Conservation (phyloP, 169 alveolate species). For the Babesia bovis region DNA sequence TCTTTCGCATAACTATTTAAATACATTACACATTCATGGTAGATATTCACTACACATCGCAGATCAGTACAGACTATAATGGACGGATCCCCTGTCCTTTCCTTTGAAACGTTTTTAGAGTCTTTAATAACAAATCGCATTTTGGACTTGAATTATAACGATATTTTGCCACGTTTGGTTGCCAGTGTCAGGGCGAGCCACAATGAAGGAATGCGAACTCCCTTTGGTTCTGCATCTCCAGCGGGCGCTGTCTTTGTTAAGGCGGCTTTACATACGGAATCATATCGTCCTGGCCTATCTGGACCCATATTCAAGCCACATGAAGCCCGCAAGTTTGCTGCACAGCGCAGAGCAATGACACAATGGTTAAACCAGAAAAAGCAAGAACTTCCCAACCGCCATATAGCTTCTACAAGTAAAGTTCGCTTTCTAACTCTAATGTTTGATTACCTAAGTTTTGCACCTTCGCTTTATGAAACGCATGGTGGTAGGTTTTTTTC, state of each 20-base stretch:
- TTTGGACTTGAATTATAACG: slow-evolving; percentile 37
- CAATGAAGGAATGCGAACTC: neutral
- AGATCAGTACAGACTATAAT: neutral
- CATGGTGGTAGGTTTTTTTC: slow-evolving; percentile 1
- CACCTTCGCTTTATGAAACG: neutral
- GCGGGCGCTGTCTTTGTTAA: slow-evolving; percentile 25
- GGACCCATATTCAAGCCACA: slow-evolving; percentile 26
- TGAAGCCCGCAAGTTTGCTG: slow-evolving; percentile 9
- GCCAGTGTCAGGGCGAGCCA: slow-evolving; percentile 14
- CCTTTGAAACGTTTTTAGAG: slow-evolving; percentile 47
- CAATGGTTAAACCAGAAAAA: slow-evolving; percentile 54
- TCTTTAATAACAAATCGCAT: slow-evolving; percentile 32
- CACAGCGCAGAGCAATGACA: slow-evolving; percentile 18
- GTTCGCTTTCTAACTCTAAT: neutral
- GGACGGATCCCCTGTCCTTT: slow-evolving; percentile 5
- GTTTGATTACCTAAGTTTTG: neutral
- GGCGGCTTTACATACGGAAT: slow-evolving; percentile 4
- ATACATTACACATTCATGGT: no score
- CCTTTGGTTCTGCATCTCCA: neutral
- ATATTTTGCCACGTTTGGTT: slow-evolving; percentile 31
- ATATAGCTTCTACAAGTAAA: neutral
- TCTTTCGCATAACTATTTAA: no score
- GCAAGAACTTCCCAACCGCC: slow-evolving; percentile 11
- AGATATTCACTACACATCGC: no score
- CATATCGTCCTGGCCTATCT: slow-evolving; percentile 1